Evolutionary conservation across 2,329 filamentous ascomycete species (phyloP).

Genomic region (Stachybotrys chlorohalonatus): DNA sequence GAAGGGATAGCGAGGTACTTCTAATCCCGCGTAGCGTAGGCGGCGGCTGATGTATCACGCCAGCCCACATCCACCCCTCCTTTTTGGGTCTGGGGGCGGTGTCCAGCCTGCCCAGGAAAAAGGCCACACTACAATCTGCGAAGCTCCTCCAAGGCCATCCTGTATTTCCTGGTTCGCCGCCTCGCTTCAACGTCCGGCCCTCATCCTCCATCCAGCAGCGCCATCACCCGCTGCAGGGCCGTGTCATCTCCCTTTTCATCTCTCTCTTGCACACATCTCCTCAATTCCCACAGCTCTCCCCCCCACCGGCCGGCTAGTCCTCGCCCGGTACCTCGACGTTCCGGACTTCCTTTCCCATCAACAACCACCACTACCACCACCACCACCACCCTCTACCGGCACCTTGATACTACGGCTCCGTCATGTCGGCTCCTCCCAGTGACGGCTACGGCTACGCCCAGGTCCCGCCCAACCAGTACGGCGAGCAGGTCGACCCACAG

Average conservation of each 20-base stretch:
- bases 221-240: neutral
- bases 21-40: neutral
- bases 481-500: slow-evolving; percentile 25
- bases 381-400: slow-evolving; percentile 9
- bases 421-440: slow-evolving; percentile 49
- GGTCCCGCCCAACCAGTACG: slow-evolving; percentile 31
- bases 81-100: slow-evolving; percentile 1
- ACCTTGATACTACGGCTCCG: slow-evolving; percentile 14
- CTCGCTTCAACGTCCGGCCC: neutral
- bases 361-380: slow-evolving; percentile 4
- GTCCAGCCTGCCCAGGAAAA: neutral
- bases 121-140: neutral
- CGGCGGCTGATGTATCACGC: neutral
- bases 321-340: slow-evolving; percentile 10
- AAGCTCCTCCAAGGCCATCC: neutral
- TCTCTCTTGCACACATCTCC: neutral
- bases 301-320: neutral
- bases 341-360: slow-evolving; percentile 1
- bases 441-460: slow-evolving; percentile 48
- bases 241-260: neutral
- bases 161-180: neutral
- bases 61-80: slow-evolving; percentile 4
- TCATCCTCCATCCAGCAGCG: neutral
- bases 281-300: neutral
- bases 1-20: neutral